Conservation (phyloP, 2,329 filamentous ascomycete species). For the Colletotrichum sp. region DNA sequence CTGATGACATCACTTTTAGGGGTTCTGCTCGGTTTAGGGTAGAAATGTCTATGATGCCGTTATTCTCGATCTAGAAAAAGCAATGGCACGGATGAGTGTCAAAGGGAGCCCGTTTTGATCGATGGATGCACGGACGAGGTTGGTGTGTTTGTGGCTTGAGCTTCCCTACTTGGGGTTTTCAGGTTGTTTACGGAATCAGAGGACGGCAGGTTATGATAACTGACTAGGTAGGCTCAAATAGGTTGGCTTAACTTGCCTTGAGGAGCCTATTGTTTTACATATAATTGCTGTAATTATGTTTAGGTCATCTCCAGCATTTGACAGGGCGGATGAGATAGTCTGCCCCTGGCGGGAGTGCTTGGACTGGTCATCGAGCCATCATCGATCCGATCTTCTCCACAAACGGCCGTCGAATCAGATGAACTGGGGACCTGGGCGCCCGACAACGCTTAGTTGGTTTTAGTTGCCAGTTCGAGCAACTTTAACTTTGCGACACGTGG, state of each 20-base stretch:
- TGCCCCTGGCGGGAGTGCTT: background rate
- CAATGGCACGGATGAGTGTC: background rate
- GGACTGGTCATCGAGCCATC: slow-evolving; percentile 1
- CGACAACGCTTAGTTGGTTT: background rate
- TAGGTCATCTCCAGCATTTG: background rate
- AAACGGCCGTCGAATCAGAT: background rate
- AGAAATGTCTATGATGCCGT: slow-evolving; percentile 8
- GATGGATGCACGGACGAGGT: background rate
- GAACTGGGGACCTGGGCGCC: background rate
- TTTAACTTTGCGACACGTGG: background rate
- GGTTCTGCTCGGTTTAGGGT: background rate
- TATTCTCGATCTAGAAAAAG: background rate
- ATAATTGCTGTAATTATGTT: no score
- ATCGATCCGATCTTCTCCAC: background rate
- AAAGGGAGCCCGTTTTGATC: background rate
- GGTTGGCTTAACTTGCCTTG: no score
- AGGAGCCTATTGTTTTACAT: no score
- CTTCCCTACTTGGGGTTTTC: no score
- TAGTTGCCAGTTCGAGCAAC: background rate
- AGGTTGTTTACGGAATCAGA: no score
- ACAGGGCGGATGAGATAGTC: background rate
- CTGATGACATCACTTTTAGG: slow-evolving; percentile 6
- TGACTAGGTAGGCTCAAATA: no score
- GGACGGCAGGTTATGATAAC: no score
- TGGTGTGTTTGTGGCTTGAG: background rate